These are phyloP conservation scores for Lichtheimia ramosa DNA, from an alignment of 371 early-diverging fungal species.

Conservation along the genomic window DNA sequence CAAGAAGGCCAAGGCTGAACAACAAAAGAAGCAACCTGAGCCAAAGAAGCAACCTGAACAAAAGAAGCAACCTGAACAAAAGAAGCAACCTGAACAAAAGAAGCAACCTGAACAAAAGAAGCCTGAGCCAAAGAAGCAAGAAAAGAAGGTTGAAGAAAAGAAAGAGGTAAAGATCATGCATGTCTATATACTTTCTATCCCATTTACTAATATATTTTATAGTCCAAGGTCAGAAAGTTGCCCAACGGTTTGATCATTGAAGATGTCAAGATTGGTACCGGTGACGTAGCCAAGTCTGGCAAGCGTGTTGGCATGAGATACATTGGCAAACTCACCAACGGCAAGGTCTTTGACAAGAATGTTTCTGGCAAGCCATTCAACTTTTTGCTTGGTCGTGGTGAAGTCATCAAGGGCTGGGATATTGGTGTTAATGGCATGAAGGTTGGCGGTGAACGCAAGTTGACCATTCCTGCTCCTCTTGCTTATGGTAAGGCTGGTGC, in stretches of 20 bases:
- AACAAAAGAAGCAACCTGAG: not conserved
- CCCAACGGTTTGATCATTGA: conserved; percentile 75
- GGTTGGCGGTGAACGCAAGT: conserved; percentile 85
- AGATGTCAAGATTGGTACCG: conserved; percentile 76
- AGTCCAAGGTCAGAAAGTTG: conserved; percentile 13
- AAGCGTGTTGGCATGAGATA: conserved; percentile 84
- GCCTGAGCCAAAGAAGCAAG: conserved; percentile 11
- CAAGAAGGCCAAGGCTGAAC: conserved; percentile 15
- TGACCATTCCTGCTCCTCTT: conserved; percentile 84
- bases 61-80: conserved; percentile 9
- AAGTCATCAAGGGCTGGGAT: conserved; percentile 97
- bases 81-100: conserved; percentile 7
- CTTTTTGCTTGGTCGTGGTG: conserved; percentile 86
- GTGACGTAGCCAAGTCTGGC: conserved; percentile 78
- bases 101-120: conserved; percentile 11
- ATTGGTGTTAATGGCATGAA: conserved; percentile 88
- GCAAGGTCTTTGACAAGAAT: conserved; percentile 95
- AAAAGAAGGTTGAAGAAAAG: conserved; percentile 8
- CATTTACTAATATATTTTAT: not conserved
- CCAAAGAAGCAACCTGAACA: conserved; percentile 10
- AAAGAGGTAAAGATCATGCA: not conserved
- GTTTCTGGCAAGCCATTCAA: conserved; percentile 86
- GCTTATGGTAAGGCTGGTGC: conserved; percentile 90
- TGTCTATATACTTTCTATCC: not conserved
- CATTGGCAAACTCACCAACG: conserved; percentile 87